Conservation (phyloP, 306 rosid genomes). For the Fragaria vesca region DNA sequence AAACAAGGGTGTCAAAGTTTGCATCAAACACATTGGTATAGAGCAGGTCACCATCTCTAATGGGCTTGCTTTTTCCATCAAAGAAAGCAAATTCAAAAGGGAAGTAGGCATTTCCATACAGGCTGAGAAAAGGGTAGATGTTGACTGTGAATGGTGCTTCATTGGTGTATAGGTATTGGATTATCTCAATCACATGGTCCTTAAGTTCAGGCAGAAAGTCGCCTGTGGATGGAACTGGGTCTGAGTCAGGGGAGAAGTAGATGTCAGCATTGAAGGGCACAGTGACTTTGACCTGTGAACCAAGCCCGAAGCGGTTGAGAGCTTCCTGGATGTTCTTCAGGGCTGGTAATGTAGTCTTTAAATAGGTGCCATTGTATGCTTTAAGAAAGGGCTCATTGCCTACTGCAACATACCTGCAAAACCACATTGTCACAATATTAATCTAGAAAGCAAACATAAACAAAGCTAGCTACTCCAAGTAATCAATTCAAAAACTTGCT, state of each 20-base stretch:
- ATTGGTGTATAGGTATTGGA: slow-evolving; percentile 53
- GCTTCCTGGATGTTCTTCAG: slow-evolving; percentile 75
- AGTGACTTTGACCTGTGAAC: slow-evolving; percentile 67
- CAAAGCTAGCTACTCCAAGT: neutral
- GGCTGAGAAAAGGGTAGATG: slow-evolving; percentile 84
- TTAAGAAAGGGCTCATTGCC: slow-evolving; percentile 92
- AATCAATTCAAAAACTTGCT: neutral
- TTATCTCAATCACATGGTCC: slow-evolving; percentile 55
- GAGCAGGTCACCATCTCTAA: slow-evolving; percentile 53
- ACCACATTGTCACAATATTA: slow-evolving; percentile 14
- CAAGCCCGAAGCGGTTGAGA: slow-evolving; percentile 58
- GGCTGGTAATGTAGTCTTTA: slow-evolving; percentile 66
- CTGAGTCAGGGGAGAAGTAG: slow-evolving; percentile 73
- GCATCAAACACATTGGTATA: slow-evolving; percentile 91
- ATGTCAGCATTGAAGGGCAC: slow-evolving; percentile 96
- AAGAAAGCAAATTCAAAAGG: slow-evolving; percentile 89
- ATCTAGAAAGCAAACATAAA: neutral
- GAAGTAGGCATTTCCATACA: slow-evolving; percentile 65
- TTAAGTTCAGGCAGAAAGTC: slow-evolving; percentile 73
- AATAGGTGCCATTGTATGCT: slow-evolving; percentile 71
- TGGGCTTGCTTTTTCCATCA: slow-evolving; percentile 58
- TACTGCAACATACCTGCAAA: slow-evolving; percentile 84
- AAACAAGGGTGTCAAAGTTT: slow-evolving; percentile 66
- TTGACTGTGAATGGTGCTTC: slow-evolving; percentile 82
- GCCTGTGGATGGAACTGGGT: slow-evolving; percentile 87